These are phyloP conservation scores for Thraustochytrium striatum DNA, from an alignment of 352 stramenopile species.

Conservation along the genomic window DNA sequence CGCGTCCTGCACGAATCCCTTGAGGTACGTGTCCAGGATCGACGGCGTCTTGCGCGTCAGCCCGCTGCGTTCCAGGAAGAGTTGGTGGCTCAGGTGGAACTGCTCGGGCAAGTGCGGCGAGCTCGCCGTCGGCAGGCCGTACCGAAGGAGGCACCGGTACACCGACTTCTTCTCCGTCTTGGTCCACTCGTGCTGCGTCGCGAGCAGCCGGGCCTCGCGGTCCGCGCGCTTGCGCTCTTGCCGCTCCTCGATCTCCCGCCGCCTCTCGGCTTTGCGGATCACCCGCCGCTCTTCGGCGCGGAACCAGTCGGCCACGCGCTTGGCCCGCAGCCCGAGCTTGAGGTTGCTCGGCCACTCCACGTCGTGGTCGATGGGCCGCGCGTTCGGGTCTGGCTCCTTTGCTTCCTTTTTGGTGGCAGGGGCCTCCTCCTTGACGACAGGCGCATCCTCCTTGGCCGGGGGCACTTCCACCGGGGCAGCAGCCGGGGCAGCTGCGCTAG, in stretches of 20 bases:
- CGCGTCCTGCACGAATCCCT: constrained; percentile 12
- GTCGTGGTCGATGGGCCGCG: background rate
- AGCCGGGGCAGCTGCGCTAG: background rate
- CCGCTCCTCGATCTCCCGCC: background rate
- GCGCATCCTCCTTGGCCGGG: background rate
- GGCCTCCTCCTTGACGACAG: background rate
- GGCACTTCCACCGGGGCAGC: background rate
- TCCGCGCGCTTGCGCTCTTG: background rate
- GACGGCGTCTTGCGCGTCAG: constrained; percentile 13
- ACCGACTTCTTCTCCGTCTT: background rate
- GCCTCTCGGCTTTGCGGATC: background rate
- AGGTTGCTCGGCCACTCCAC: constrained; percentile 17
- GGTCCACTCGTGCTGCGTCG: background rate
- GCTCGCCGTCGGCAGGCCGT: background rate
- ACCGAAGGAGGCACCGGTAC: constrained; percentile 9
- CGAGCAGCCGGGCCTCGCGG: background rate
- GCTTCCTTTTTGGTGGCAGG: background rate
- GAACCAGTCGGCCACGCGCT: constrained; percentile 43
- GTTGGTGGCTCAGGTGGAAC: background rate
- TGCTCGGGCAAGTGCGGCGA: background rate
- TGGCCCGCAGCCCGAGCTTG: constrained; percentile 35
- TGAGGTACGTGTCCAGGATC: background rate
- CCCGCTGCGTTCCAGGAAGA: background rate
- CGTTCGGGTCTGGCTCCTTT: background rate
- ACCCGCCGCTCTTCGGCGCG: background rate